These are phyloP conservation scores for Sarocladiaceae sp. DNA, from an alignment of 2,329 filamentous ascomycete genomes.

Conservation along the genomic window DNA sequence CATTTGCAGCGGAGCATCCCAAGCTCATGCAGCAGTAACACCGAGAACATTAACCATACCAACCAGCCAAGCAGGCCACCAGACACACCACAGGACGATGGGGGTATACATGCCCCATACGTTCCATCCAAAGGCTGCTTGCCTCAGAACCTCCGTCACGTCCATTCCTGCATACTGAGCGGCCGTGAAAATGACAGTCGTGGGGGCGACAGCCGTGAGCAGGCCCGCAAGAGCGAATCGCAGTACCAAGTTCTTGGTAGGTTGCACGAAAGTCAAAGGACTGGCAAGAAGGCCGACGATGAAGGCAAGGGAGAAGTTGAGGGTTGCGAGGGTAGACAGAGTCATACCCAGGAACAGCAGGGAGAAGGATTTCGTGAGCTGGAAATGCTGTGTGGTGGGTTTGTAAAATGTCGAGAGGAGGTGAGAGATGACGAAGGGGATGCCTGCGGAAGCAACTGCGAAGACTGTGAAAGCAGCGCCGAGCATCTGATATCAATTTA, in stretches of 20 bases:
- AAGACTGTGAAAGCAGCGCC: slow-evolving; percentile 56
- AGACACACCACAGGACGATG: slow-evolving; percentile 88
- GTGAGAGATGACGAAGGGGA: slow-evolving; percentile 55
- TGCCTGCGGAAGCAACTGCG: slow-evolving; percentile 44
- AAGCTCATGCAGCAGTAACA: slow-evolving; percentile 1
- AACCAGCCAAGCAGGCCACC: slow-evolving; percentile 89
- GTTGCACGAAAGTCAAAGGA: slow-evolving; percentile 72
- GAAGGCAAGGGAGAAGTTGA: slow-evolving; percentile 92
- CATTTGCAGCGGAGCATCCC: too few species aligned
- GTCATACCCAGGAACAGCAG: slow-evolving; percentile 90
- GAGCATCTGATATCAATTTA: slow-evolving; percentile 44
- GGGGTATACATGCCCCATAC: slow-evolving; percentile 87
- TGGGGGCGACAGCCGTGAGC: slow-evolving; percentile 55
- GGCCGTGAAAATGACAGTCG: slow-evolving; percentile 47
- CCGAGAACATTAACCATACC: slow-evolving; percentile 54
- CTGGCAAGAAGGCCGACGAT: slow-evolving; percentile 74
- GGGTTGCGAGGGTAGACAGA: slow-evolving; percentile 84
- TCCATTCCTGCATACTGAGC: slow-evolving; percentile 34
- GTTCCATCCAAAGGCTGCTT: slow-evolving; percentile 83
- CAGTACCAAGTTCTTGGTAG: slow-evolving; percentile 34
- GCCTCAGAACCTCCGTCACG: slow-evolving; percentile 57
- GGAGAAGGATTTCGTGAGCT: slow-evolving; percentile 83
- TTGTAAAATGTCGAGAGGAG: slow-evolving; percentile 46
- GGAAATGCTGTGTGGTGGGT: slow-evolving; percentile 65
- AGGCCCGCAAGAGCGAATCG: slow-evolving; percentile 43